A percentile compares a stretch with the other conserved stretches of the same genome.
phyloP scores from a whole-genome alignment of 192 early-diverging fungal species.

The Coemansia sp. region DNA sequence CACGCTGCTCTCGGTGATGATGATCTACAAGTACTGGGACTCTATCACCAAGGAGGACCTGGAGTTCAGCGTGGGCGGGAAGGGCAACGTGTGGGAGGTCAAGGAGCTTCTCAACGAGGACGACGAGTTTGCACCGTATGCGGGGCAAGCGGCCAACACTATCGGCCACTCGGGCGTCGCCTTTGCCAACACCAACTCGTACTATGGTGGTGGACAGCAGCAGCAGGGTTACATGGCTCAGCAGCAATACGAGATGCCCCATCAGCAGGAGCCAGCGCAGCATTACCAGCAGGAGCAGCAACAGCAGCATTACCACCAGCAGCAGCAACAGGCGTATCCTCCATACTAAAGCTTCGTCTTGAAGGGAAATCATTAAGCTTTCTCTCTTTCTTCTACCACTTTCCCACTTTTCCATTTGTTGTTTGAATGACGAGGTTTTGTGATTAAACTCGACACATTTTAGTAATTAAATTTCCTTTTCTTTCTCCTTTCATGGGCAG shows the following conservation, averaged over 20 bases:
- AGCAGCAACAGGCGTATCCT: slow-evolving; percentile 26
- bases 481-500: neutral
- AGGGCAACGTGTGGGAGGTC: slow-evolving; percentile 80
- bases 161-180: slow-evolving; percentile 49
- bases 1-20: slow-evolving; percentile 92
- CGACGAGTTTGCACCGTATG: slow-evolving; percentile 54
- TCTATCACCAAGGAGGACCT: slow-evolving; percentile 98
- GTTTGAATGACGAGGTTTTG: neutral
- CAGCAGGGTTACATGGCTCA: slow-evolving; percentile 15
- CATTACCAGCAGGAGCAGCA: slow-evolving; percentile 17
- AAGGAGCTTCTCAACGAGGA: slow-evolving; percentile 64
- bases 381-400: neutral
- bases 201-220: slow-evolving; percentile 31
- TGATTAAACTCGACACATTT: no score
- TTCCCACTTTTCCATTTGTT: no score
- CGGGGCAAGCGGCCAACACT: slow-evolving; percentile 51
- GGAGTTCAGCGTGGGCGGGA: slow-evolving; percentile 81
- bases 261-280: slow-evolving; percentile 20
- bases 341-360: slow-evolving; percentile 19
- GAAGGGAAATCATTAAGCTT: neutral
- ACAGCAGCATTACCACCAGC: neutral
- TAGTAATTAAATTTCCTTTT: neutral
- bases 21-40: slow-evolving; percentile 99
- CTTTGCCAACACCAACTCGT: slow-evolving; percentile 50
- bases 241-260: slow-evolving; percentile 13